Conservation (phyloP, 352 stramenopile species). For the Phytophthora nicotianae region DNA sequence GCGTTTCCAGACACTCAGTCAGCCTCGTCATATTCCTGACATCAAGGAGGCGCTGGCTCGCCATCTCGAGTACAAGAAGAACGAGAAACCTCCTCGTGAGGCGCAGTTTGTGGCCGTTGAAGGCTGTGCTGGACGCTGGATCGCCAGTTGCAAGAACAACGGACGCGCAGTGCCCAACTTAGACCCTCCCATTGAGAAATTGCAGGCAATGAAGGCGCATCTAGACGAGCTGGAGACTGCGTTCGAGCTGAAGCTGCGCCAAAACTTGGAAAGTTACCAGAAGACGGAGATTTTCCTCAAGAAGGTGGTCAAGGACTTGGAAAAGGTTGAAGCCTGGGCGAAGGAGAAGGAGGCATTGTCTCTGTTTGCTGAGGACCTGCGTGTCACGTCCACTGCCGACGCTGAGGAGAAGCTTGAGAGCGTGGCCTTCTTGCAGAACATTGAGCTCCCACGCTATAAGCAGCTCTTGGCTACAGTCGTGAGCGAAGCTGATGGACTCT, state of each 20-base stretch:
- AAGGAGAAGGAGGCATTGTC: slow-evolving; percentile 81
- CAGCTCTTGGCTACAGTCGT: slow-evolving; percentile 72
- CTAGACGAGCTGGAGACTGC: slow-evolving; percentile 72
- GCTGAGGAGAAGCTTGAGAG: slow-evolving; percentile 86
- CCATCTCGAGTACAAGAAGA: slow-evolving; percentile 89
- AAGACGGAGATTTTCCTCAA: slow-evolving; percentile 85
- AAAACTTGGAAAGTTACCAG: slow-evolving; percentile 83
- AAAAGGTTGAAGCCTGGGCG: slow-evolving; percentile 82
- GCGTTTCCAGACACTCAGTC: slow-evolving; percentile 74
- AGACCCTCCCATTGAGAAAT: slow-evolving; percentile 74
- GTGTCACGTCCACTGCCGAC: slow-evolving; percentile 61
- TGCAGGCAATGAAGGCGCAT: slow-evolving; percentile 77
- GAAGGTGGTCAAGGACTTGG: slow-evolving; percentile 86
- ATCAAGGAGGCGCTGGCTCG: slow-evolving; percentile 68
- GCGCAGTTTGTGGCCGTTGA: slow-evolving; percentile 82
- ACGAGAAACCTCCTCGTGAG: slow-evolving; percentile 84
- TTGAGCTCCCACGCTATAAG: slow-evolving; percentile 87
- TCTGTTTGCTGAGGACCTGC: slow-evolving; percentile 65
- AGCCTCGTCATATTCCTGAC: slow-evolving; percentile 68
- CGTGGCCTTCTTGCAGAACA: slow-evolving; percentile 81
- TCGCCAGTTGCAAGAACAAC: slow-evolving; percentile 90
- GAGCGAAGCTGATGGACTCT: slow-evolving; percentile 66
- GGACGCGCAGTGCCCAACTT: slow-evolving; percentile 71
- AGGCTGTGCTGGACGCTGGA: slow-evolving; percentile 79
- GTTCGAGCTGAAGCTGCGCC: slow-evolving; percentile 73